Conservation (phyloP, 2,329 filamentous ascomycete species). For the Fusarium palustre region DNA sequence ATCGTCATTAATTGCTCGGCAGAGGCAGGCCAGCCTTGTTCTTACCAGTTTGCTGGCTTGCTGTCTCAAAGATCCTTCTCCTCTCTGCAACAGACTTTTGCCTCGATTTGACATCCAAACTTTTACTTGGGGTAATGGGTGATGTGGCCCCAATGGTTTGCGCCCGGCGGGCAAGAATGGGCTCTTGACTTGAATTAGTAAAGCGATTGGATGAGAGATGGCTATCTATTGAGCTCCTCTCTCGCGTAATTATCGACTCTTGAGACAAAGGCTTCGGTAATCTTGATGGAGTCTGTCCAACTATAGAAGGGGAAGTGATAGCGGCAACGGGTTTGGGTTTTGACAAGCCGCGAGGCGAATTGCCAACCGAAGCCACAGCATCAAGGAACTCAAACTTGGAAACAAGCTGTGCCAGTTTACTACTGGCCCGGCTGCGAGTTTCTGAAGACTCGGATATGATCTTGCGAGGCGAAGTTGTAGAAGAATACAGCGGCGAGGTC, state of each 20-base stretch:
- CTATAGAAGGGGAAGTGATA: neutral
- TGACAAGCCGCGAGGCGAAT: neutral
- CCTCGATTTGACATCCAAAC: conserved; percentile 8
- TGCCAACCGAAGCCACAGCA: conserved; percentile 16
- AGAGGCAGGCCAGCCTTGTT: neutral
- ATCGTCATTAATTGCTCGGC: neutral
- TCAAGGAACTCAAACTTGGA: conserved; percentile 54
- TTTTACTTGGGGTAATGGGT: conserved; percentile 1
- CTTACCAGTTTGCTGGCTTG: conserved; percentile 12
- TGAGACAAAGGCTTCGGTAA: neutral
- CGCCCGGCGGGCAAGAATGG: conserved; percentile 15
- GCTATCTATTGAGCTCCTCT: conserved; percentile 12
- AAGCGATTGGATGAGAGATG: conserved; percentile 17
- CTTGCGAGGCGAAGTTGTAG: conserved; percentile 18
- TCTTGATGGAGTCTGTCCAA: neutral
- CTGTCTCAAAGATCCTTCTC: conserved; percentile 39
- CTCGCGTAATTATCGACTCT: neutral
- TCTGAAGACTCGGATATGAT: conserved; percentile 15
- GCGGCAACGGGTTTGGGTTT: neutral
- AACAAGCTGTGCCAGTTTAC: conserved; percentile 49
- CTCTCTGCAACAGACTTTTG: conserved; percentile 45
- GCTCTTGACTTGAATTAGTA: neutral
- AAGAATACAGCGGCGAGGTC: conserved; percentile 19
- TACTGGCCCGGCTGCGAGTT: conserved; percentile 8
- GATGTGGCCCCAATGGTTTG: conserved; percentile 26